Evolutionary conservation across 1,284 basidiomycete genomes (phyloP).

Genomic region (Leccinum pachyderme): DNA sequence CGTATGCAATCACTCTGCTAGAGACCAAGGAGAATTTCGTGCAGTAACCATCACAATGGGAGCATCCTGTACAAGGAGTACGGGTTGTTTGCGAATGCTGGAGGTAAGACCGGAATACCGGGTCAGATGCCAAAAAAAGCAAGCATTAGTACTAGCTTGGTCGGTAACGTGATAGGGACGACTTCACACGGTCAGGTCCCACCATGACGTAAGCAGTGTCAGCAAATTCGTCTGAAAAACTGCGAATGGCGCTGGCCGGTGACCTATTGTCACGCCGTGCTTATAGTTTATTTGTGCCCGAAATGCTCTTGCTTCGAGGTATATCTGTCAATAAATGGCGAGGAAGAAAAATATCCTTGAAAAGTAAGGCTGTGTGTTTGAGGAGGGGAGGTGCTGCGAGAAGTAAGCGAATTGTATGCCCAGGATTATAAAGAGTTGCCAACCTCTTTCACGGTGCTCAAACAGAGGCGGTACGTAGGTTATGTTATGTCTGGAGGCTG

Average conservation of each 20-base stretch:
- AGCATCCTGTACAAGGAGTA: background rate
- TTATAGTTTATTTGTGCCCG: background rate
- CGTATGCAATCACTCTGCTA: background rate
- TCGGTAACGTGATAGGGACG: background rate
- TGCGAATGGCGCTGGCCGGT: background rate
- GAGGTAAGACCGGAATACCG: background rate
- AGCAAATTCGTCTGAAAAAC: background rate
- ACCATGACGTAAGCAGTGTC: too few species aligned
- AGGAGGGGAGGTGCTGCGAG: background rate
- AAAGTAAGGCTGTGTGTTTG: background rate
- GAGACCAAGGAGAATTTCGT: background rate
- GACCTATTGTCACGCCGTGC: background rate
- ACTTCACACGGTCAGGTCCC: background rate
- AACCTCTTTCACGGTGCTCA: background rate
- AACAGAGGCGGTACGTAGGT: too few species aligned
- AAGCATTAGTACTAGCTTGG: too few species aligned
- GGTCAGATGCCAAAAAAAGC: too few species aligned
- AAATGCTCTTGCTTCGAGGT: background rate
- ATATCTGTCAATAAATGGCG: background rate
- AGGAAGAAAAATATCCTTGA: background rate
- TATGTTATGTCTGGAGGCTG: background rate
- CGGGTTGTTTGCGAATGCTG: background rate
- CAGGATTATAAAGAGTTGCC: background rate
- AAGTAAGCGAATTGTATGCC: background rate
- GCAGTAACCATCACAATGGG: background rate